phyloP scores from a whole-genome alignment of 1,284 basidiomycete species.

The Apiotrichum gracile region DNA sequence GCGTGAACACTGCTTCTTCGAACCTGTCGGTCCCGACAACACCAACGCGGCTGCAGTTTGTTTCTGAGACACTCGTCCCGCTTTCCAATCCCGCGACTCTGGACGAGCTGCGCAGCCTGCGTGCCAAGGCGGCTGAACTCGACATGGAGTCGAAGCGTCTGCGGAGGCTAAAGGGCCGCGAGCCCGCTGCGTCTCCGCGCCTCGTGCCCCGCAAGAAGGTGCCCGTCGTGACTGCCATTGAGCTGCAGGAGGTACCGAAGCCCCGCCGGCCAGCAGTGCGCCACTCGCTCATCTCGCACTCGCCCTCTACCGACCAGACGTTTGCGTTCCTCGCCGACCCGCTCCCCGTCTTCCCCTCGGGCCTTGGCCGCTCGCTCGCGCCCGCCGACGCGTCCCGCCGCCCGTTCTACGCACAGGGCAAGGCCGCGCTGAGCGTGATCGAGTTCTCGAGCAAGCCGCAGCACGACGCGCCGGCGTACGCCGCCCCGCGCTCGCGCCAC shows the following conservation, averaged over 20 bases:
- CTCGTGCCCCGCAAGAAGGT: conserved; percentile 29
- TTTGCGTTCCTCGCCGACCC: neutral
- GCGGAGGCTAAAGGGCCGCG: conserved; percentile 9
- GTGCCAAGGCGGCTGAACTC: conserved; percentile 21
- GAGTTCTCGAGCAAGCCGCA: conserved; percentile 13
- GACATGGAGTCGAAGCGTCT: conserved; percentile 20
- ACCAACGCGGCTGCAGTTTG: conserved; percentile 18
- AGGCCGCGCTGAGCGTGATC: conserved; percentile 21
- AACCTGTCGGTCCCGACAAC: conserved; percentile 2
- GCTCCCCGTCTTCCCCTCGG: neutral
- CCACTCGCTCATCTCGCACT: conserved; percentile 4
- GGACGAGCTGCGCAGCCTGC: conserved; percentile 21
- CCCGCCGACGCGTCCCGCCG: conserved; percentile 3
- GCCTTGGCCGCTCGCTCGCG: neutral
- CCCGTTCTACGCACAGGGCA: conserved; percentile 21
- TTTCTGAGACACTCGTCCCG: conserved; percentile 19
- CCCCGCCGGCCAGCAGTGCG: conserved; percentile 6
- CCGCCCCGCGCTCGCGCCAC: neutral
- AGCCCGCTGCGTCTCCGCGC: conserved; percentile 9
- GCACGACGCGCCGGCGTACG: neutral
- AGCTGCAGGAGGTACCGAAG: neutral
- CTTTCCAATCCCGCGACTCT: conserved; percentile 24
- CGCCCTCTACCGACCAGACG: neutral
- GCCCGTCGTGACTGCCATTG: conserved; percentile 17
- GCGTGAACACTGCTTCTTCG: conserved; percentile 5